Conservation (phyloP, 2,329 filamentous ascomycete species). For the Cordyceps cateniannulata region DNA sequence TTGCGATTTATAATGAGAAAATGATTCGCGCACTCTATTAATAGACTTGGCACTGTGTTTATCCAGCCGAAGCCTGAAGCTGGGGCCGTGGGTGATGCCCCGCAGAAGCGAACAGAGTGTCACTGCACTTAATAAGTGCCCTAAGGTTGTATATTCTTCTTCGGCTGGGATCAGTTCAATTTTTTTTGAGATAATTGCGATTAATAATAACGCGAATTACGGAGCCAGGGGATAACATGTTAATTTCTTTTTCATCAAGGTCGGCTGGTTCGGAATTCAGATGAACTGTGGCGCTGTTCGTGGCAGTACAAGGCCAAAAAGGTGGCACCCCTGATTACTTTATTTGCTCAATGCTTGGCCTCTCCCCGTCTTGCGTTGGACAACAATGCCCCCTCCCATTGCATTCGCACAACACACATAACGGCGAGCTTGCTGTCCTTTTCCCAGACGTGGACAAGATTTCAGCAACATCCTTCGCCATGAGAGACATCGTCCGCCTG, state of each 20-base stretch:
- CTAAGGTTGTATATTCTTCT: too few species aligned
- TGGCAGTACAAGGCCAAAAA: not conserved
- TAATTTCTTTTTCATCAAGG: too few species aligned
- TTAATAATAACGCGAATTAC: too few species aligned
- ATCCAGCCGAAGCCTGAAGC: not conserved
- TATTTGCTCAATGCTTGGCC: constrained; percentile 6
- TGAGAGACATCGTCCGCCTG: constrained; percentile 2
- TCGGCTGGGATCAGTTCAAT: too few species aligned
- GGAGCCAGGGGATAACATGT: too few species aligned
- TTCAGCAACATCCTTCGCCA: not conserved
- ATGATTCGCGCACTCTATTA: constrained; percentile 3
- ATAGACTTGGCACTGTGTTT: not conserved
- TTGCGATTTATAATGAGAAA: constrained; percentile 12
- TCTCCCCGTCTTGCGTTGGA: not conserved
- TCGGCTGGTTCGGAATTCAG: not conserved
- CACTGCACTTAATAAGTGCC: too few species aligned
- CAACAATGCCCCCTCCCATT: not conserved
- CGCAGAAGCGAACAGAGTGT: not conserved
- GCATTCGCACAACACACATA: not conserved
- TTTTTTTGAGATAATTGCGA: too few species aligned
- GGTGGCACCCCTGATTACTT: constrained; percentile 10
- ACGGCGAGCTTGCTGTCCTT: not conserved
- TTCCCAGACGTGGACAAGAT: not conserved
- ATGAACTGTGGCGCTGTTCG: not conserved
- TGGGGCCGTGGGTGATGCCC: not conserved